Conservation (phyloP, 192 early-diverging fungal species). For the Backusella tarrabulga region DNA sequence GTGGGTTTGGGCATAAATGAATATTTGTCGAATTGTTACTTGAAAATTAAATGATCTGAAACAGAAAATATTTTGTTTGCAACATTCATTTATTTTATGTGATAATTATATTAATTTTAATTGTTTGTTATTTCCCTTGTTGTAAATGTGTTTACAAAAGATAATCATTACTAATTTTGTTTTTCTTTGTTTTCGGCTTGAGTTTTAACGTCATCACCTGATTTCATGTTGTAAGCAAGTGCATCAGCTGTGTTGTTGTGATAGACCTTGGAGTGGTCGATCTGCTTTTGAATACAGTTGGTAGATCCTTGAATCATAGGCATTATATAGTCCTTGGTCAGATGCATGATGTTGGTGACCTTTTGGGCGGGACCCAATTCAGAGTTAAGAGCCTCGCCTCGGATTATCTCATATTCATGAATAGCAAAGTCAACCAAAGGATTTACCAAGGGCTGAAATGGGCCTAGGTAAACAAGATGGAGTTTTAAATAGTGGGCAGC, state of each 20-base stretch:
- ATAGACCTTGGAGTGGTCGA: slow-evolving; percentile 2
- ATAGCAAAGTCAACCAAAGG: slow-evolving; percentile 46
- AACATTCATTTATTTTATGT: too few relatives aligned
- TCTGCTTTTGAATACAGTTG: slow-evolving; percentile 37
- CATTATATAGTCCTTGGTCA: slow-evolving; percentile 49
- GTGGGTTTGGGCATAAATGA: too few relatives aligned
- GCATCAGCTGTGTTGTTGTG: background rate
- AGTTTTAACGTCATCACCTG: background rate
- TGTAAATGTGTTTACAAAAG: too few relatives aligned
- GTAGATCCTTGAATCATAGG: slow-evolving; percentile 45
- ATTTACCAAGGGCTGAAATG: slow-evolving; percentile 40
- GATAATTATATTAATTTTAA: too few relatives aligned
- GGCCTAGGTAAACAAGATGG: slow-evolving; percentile 37
- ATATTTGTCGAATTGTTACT: too few relatives aligned
- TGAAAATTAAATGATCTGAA: too few relatives aligned
- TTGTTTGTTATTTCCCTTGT: too few relatives aligned
- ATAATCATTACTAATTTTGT: too few relatives aligned
- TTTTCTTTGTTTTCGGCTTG: background rate
- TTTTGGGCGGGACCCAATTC: slow-evolving; percentile 49
- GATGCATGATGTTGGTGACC: slow-evolving; percentile 46
- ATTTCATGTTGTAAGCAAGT: background rate
- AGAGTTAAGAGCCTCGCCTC: slow-evolving; percentile 37
- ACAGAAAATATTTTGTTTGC: too few relatives aligned
- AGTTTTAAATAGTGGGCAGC: slow-evolving; percentile 41
- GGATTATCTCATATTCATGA: slow-evolving; percentile 45